phyloP scores from a whole-genome alignment of 2,329 filamentous ascomycete species.

The Dactylellina haptotyla region DNA sequence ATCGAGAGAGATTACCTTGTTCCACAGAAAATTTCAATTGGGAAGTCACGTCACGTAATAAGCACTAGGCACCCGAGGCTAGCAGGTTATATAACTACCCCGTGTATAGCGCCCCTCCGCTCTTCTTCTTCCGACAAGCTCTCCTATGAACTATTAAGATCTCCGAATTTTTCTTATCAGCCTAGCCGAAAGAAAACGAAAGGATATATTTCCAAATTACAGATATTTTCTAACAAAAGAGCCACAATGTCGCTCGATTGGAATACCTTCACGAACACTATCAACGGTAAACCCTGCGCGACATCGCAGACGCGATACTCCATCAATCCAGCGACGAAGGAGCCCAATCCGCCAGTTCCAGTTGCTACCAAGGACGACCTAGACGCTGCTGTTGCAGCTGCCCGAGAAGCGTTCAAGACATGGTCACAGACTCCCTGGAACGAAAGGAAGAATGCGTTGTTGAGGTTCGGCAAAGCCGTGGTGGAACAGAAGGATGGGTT shows the following conservation, averaged over 20 bases:
- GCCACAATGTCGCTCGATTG: conserved; percentile 58
- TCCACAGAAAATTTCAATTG: no score
- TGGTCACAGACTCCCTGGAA: conserved; percentile 65
- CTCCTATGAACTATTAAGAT: no score
- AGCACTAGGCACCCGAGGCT: no score
- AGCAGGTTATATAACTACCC: no score
- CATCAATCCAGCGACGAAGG: conserved; percentile 66
- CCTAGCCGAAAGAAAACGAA: no score
- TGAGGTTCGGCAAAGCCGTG: conserved; percentile 63
- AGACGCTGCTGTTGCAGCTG: conserved; percentile 66
- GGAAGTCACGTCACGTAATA: no score
- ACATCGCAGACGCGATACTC: conserved; percentile 64
- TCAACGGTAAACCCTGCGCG: conserved; percentile 65
- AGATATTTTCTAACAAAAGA: no score
- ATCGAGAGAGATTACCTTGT: no score
- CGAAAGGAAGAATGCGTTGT: conserved; percentile 63
- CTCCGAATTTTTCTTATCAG: no score
- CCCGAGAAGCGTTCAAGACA: conserved; percentile 64
- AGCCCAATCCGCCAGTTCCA: conserved; percentile 66
- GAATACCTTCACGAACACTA: conserved; percentile 66
- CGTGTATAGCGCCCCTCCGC: no score
- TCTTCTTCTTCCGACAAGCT: no score
- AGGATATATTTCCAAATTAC: no score
- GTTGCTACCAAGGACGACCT: conserved; percentile 66
- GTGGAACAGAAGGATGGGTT: conserved; percentile 63